phyloP scores from a whole-genome alignment of 2,329 filamentous ascomycete species.

The Neonectria coccinea region DNA sequence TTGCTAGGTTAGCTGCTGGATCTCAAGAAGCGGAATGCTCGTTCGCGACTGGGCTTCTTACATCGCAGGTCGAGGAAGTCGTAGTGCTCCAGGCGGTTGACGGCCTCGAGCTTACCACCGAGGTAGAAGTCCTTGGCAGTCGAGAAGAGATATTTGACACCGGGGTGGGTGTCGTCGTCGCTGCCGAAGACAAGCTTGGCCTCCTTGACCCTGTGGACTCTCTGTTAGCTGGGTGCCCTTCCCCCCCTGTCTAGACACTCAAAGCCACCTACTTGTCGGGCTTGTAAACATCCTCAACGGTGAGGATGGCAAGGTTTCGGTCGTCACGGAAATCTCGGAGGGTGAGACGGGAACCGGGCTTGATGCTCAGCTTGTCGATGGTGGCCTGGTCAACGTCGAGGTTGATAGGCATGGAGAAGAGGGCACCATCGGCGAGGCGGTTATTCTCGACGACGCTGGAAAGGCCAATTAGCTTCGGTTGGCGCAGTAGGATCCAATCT shows the following conservation, averaged over 20 bases:
- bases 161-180: constrained; percentile 89
- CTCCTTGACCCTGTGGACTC: constrained; percentile 76
- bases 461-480: constrained; percentile 43
- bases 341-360: constrained; percentile 84
- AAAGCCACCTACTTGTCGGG: constrained; percentile 84
- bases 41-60: constrained; percentile 56
- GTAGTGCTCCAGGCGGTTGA: constrained; percentile 97
- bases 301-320: constrained; percentile 94
- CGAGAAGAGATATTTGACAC: constrained; percentile 88
- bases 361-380: constrained; percentile 80
- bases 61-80: constrained; percentile 97
- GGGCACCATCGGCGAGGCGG: constrained; percentile 86
- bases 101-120: constrained; percentile 94
- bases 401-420: constrained; percentile 98
- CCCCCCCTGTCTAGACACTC: neutral
- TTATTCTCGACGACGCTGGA: constrained; percentile 86
- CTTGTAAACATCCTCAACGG: constrained; percentile 93
- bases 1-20: constrained; percentile 25
- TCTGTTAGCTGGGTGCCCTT: constrained; percentile 35
- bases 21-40: constrained; percentile 25
- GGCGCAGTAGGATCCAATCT: neutral
- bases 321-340: constrained; percentile 97
- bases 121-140: constrained; percentile 90
- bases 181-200: constrained; percentile 95
- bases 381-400: constrained; percentile 83